Conservation (phyloP, 179 eudicot species). For the Pouteria campechiana region DNA sequence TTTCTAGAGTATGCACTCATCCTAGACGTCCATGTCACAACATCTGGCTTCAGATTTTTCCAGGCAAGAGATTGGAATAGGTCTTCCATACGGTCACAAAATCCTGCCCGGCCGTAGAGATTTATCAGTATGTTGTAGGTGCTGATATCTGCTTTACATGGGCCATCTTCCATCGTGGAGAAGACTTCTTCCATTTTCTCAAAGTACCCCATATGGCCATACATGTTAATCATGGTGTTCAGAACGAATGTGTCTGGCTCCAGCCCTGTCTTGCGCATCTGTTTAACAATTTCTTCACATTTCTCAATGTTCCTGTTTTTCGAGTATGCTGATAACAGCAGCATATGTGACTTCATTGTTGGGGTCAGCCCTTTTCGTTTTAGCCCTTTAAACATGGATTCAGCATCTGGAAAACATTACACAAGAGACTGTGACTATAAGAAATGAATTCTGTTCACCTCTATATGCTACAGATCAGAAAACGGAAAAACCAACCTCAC, state of each 20-base stretch:
- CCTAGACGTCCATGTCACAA: conserved; percentile 84
- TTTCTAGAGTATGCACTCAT: conserved; percentile 79
- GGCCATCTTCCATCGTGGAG: conserved; percentile 30
- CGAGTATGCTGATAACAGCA: conserved; percentile 63
- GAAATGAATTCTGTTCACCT: no score
- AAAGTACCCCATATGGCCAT: conserved; percentile 58
- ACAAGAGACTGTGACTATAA: neutral
- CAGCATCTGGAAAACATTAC: conserved; percentile 37
- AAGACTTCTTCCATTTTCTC: conserved; percentile 66
- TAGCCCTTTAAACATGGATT: conserved; percentile 54
- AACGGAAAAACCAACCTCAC: no score
- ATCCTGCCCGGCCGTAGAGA: conserved; percentile 65
- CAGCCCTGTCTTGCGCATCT: conserved; percentile 56
- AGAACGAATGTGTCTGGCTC: conserved; percentile 63
- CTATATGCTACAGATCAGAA: no score
- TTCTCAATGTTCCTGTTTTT: conserved; percentile 41
- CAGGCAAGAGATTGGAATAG: conserved; percentile 31
- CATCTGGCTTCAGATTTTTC: conserved; percentile 50
- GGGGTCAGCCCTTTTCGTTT: conserved; percentile 53
- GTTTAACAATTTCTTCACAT: conserved; percentile 52
- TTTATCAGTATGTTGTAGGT: conserved; percentile 76
- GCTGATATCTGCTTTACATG: conserved; percentile 40
- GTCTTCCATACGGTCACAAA: conserved; percentile 70
- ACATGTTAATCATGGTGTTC: conserved; percentile 65
- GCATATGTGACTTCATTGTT: conserved; percentile 90